Percentiles rank a stretch among this genome's conserved stretches.
Conservation (phyloP, 1,284 basidiomycete genomes). For the Caloboletus inedulis region DNA sequence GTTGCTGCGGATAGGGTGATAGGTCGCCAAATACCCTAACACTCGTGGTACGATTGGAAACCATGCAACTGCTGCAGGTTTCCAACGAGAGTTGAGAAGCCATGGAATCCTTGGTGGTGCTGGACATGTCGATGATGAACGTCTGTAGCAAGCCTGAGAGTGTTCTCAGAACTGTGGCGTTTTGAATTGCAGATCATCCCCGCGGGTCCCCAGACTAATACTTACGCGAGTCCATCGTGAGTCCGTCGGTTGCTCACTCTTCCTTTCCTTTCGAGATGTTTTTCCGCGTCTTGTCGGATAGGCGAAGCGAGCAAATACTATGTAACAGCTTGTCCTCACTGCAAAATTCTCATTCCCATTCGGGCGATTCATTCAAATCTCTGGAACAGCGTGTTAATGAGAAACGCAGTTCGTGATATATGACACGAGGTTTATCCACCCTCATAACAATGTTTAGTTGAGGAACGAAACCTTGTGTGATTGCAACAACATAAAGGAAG, state of each 20-base stretch:
- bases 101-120: neutral
- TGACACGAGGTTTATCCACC: neutral
- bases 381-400: neutral
- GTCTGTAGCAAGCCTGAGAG: neutral
- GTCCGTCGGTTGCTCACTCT: neutral
- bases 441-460: too few species aligned
- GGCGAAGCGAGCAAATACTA: neutral
- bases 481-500: conserved; percentile 1
- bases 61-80: neutral
- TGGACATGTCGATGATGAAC: neutral
- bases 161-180: neutral
- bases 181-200: neutral
- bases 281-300: neutral
- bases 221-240: neutral
- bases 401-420: neutral
- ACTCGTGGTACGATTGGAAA: neutral
- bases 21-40: neutral
- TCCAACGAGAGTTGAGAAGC: neutral
- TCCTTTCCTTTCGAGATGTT: neutral
- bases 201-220: too few species aligned
- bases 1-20: neutral
- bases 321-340: neutral
- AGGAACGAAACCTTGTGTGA: neutral
- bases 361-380: too few species aligned
- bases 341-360: neutral